A percentile compares a stretch with the other conserved stretches of the same genome.
Conservation (phyloP, 805 yeast genomes). For the Hanseniaspora nectarophila region DNA sequence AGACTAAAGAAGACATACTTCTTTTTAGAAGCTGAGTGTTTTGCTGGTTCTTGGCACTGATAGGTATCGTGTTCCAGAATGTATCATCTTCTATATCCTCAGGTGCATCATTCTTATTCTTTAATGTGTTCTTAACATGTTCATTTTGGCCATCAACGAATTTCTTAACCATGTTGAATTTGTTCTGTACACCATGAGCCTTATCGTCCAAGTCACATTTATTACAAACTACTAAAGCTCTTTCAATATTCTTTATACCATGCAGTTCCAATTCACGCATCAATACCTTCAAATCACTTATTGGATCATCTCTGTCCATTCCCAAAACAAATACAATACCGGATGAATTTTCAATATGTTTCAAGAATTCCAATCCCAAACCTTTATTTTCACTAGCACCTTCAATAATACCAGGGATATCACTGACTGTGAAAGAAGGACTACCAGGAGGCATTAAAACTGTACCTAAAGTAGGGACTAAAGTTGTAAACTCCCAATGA, state of each 20-base stretch:
- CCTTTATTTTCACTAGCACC: constrained; percentile 83
- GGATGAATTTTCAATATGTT: constrained; percentile 85
- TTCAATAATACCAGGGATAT: constrained; percentile 87
- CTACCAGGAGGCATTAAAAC: constrained; percentile 53
- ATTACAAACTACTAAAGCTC: constrained; percentile 72
- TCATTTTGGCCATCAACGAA: constrained; percentile 31
- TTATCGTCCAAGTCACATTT: constrained; percentile 63
- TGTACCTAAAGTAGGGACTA: constrained; percentile 87
- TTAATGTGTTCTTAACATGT: constrained; percentile 8
- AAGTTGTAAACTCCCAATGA: constrained; percentile 92
- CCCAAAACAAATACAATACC: constrained; percentile 82
- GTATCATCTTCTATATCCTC: not conserved
- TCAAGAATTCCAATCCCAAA: constrained; percentile 81
- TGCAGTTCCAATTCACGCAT: constrained; percentile 58
- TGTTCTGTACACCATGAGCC: constrained; percentile 21
- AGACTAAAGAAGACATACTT: constrained; percentile 49
- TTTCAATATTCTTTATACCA: constrained; percentile 47
- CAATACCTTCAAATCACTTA: constrained; percentile 49
- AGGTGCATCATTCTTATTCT: constrained; percentile 5
- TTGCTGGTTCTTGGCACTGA: constrained; percentile 65
- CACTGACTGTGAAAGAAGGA: constrained; percentile 78
- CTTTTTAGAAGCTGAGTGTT: constrained; percentile 59
- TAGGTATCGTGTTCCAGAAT: constrained; percentile 65
- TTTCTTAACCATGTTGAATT: constrained; percentile 35
- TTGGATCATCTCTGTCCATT: constrained; percentile 56